Evolutionary conservation across 805 yeast species (phyloP).

Genomic region (Lachancea lanzarotensis): DNA sequence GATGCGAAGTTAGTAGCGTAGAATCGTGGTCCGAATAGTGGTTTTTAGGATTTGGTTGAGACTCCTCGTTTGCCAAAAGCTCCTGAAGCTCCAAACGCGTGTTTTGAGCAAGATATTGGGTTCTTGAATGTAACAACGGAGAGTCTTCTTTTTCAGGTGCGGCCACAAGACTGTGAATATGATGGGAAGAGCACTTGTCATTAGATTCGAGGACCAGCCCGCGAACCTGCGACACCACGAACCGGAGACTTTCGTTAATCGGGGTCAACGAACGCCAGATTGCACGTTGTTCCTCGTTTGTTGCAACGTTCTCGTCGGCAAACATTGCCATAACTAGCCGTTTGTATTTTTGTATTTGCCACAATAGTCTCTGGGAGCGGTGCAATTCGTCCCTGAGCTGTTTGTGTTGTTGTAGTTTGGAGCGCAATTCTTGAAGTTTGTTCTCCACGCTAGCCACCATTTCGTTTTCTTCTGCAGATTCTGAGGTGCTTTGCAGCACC

Average conservation of each 20-base stretch:
- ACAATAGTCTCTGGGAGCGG: constrained; percentile 10
- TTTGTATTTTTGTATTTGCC: constrained; percentile 22
- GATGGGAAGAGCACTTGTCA: constrained; percentile 22
- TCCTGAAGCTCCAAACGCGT: constrained; percentile 1
- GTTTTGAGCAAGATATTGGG: constrained; percentile 5
- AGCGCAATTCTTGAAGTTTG: constrained; percentile 20
- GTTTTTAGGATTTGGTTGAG: not conserved
- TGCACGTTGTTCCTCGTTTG: constrained; percentile 9
- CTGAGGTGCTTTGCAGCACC: constrained; percentile 14
- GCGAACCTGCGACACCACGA: constrained; percentile 21
- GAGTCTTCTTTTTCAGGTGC: constrained; percentile 3
- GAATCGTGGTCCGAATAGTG: not conserved
- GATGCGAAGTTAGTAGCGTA: too few relatives aligned
- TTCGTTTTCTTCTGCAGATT: constrained; percentile 6
- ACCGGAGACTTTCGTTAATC: constrained; percentile 24
- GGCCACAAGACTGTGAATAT: constrained; percentile 8
- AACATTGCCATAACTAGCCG: constrained; percentile 10
- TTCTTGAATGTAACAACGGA: constrained; percentile 6
- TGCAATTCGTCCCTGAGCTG: constrained; percentile 16
- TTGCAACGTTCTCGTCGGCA: not conserved
- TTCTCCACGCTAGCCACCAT: constrained; percentile 13
- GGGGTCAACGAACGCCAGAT: constrained; percentile 23
- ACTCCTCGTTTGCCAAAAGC: too few relatives aligned
- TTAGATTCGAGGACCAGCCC: constrained; percentile 24
- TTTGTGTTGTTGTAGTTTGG: constrained; percentile 15